phyloP scores from a whole-genome alignment of 129 eudicot genomes.

The Flaveria ramosissima region DNA sequence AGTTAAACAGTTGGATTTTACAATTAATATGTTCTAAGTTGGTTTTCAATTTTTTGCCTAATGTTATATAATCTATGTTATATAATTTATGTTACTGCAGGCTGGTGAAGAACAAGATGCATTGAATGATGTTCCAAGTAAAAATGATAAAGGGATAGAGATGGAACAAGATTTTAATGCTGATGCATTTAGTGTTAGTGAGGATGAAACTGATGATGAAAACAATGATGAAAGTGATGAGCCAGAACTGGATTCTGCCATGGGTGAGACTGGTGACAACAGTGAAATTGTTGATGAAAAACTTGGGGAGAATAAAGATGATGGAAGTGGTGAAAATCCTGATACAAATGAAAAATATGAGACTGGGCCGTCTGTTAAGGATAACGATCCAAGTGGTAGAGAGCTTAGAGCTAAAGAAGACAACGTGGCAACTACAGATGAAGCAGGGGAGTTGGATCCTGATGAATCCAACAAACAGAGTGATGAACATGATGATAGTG shows the following conservation, averaged over 20 bases:
- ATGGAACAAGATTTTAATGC: constrained; percentile 86
- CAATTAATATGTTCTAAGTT: neutral
- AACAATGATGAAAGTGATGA: constrained; percentile 52
- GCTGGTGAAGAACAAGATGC: constrained; percentile 60
- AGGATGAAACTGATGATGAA: constrained; percentile 71
- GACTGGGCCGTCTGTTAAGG: constrained; percentile 69
- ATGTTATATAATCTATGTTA: neutral
- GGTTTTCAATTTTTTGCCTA: neutral
- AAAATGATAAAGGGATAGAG: constrained; percentile 80
- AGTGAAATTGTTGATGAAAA: constrained; percentile 80
- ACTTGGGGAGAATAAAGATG: constrained; percentile 58
- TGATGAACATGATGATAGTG: constrained; percentile 49
- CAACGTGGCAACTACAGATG: constrained; percentile 44
- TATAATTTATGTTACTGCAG: constrained; percentile 36
- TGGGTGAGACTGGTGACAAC: constrained; percentile 70
- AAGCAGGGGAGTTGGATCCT: constrained; percentile 41
- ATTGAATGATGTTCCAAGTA: constrained; percentile 49
- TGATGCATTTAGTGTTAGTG: constrained; percentile 65
- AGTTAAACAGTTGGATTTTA: neutral
- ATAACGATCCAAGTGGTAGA: constrained; percentile 46
- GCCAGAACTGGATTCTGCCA: constrained; percentile 61
- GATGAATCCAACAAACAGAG: constrained; percentile 46
- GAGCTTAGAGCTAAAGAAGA: constrained; percentile 92
- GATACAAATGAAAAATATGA: constrained; percentile 65
- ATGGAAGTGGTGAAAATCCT: constrained; percentile 49